These are phyloP conservation scores for Paraurostyla sp. DNA, from an alignment of 73 alveolate species.

Conservation along the genomic window DNA sequence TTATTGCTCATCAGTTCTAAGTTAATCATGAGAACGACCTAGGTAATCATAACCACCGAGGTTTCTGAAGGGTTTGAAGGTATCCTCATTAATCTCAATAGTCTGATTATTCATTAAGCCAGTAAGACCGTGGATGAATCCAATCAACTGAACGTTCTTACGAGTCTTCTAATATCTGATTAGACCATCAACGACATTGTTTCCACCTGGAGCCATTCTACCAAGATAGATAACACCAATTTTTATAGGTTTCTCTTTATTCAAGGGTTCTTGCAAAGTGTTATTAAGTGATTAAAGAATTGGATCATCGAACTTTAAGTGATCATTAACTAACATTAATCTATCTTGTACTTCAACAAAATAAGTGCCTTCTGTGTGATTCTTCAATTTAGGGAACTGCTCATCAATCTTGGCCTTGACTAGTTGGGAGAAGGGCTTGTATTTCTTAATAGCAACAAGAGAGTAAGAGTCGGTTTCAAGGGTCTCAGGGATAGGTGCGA, in stretches of 20 bases:
- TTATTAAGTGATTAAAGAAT: neutral
- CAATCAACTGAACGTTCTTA: conserved; percentile 49
- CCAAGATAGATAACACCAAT: conserved; percentile 86
- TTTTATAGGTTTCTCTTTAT: conserved; percentile 1
- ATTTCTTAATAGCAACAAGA: conserved; percentile 14
- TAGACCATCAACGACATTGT: conserved; percentile 83
- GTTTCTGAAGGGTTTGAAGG: conserved; percentile 74
- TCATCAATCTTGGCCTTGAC: conserved; percentile 43
- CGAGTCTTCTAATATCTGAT: conserved; percentile 52
- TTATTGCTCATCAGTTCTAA: conserved; percentile 63
- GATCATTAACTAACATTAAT: neutral
- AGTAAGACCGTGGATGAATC: conserved; percentile 80
- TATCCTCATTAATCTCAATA: conserved; percentile 69
- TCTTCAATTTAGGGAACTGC: conserved; percentile 14
- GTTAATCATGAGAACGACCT: conserved; percentile 80
- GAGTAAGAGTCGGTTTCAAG: neutral
- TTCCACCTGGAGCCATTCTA: conserved; percentile 79
- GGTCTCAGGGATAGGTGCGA: neutral
- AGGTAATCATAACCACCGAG: conserved; percentile 84
- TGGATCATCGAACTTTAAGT: neutral
- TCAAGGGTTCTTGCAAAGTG: neutral
- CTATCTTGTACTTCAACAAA: conserved; percentile 18
- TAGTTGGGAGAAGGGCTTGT: conserved; percentile 2
- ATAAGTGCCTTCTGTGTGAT: neutral
- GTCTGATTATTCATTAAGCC: conserved; percentile 73